Conservation (phyloP, 2,329 filamentous ascomycete species). For the Rhinocladiella similis region DNA sequence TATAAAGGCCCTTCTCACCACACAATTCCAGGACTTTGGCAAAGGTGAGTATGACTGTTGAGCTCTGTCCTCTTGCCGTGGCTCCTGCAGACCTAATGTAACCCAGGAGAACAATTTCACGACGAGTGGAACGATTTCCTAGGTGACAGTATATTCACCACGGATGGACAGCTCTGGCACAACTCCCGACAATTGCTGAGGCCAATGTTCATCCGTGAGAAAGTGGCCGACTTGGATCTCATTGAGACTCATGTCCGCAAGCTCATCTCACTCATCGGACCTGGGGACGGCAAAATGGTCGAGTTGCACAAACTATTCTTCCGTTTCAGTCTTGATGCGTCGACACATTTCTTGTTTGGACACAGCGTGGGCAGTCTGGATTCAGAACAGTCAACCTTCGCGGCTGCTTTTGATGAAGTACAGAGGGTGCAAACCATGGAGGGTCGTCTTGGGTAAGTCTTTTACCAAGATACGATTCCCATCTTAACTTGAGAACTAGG, state of each 20-base stretch:
- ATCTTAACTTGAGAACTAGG: slow-evolving; percentile 36
- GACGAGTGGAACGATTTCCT: slow-evolving; percentile 74
- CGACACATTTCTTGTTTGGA: slow-evolving; percentile 83
- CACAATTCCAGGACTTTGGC: slow-evolving; percentile 82
- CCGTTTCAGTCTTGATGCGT: slow-evolving; percentile 77
- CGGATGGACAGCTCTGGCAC: slow-evolving; percentile 79
- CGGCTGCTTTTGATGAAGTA: slow-evolving; percentile 77
- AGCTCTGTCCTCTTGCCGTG: slow-evolving; percentile 28
- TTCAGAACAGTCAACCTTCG: slow-evolving; percentile 69
- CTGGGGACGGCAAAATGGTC: slow-evolving; percentile 48
- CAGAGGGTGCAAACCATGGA: slow-evolving; percentile 72
- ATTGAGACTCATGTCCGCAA: slow-evolving; percentile 79
- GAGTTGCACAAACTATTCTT: slow-evolving; percentile 79
- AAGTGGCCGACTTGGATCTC: slow-evolving; percentile 77
- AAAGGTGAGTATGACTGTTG: slow-evolving; percentile 62
- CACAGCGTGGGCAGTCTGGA: slow-evolving; percentile 64
- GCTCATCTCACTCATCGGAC: slow-evolving; percentile 66
- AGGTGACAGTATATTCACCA: slow-evolving; percentile 81
- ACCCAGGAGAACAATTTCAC: slow-evolving; percentile 57
- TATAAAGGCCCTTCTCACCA: slow-evolving; percentile 85
- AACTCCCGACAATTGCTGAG: slow-evolving; percentile 78
- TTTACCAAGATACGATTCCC: neutral
- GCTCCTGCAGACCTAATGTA: neutral
- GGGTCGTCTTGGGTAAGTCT: slow-evolving; percentile 60
- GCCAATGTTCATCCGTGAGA: slow-evolving; percentile 84